Evolutionary conservation across 202 grass and related monocot species (phyloP).

Genomic region (Cymbopogon flexuosus): DNA sequence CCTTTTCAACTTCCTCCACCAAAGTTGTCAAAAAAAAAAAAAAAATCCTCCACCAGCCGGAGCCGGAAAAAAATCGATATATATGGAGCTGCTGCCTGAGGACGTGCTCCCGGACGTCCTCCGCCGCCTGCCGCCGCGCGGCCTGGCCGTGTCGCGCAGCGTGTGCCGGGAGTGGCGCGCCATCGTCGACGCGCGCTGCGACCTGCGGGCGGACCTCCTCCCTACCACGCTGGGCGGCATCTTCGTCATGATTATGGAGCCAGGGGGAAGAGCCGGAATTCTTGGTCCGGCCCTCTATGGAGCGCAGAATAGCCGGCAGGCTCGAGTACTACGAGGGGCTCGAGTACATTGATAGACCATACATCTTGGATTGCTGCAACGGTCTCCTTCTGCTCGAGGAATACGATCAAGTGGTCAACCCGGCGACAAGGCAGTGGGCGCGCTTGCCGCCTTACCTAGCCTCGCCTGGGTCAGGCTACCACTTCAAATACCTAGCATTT

Average conservation of each 20-base stretch:
- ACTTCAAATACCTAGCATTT: no score
- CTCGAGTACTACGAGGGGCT: not conserved
- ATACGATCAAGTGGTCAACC: not conserved
- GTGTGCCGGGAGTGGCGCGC: not conserved
- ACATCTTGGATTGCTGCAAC: not conserved
- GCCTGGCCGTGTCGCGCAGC: not conserved
- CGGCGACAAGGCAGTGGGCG: not conserved
- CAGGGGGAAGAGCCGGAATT: not conserved
- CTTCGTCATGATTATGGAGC: not conserved
- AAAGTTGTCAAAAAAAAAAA: no score
- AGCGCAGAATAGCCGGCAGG: not conserved
- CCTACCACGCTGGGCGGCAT: not conserved
- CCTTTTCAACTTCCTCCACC: no score
- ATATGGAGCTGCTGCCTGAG: not conserved
- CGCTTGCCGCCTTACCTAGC: not conserved
- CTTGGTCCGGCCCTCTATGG: not conserved
- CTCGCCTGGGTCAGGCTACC: no score
- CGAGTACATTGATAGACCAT: rapidly evolving
- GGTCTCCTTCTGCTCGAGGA: not conserved
- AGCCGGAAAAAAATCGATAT: no score
- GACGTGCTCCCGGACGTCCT: not conserved
- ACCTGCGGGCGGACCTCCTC: not conserved
- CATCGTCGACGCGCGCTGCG: not conserved
- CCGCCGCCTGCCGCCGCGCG: not conserved
- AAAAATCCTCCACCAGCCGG: no score